Base-by-base conservation (phyloP, 768 basidiomycete genomes). In the Lactarius indigo region DNA sequence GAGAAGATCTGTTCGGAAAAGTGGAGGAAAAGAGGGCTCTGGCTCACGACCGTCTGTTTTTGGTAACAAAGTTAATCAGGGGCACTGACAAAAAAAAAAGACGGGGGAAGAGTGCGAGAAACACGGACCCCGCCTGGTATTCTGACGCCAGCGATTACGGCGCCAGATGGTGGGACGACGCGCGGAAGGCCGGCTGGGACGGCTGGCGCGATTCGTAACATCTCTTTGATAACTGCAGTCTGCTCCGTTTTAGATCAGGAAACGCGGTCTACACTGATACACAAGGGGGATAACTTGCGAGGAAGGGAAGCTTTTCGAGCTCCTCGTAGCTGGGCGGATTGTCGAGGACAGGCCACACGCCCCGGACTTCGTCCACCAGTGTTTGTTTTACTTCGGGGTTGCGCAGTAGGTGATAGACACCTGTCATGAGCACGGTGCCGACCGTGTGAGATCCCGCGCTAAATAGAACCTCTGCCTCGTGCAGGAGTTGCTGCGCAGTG, bases 111-210 rank as follows among this genome's bases (percentile, higher is more conserved):
- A 17, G 28, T 23, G 20, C 2, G 10, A 23, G 57, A 44, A 64
- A 64, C 30, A 64, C 66, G 15, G 20, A 68, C 66, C 52, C 66
- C 66, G 23, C 41, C 63, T 8, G 66, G 66, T n/a, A 68, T 65
- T 9, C 9, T 26, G 6, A 64, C 58, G 15, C 58, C 66, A 4
- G 58, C 64, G 28, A 68, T 65, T 0, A 60, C 33, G 12, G 66
- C 63, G 31, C 66, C 66, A 31, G 63, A 41, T 37, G 66, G 41
- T 2, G 66, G 66, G 1, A 68, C 63, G 0, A 65, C 42, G 6
- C 66, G 66, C 39, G 66, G 66, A 10, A 68, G 66, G 4, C 64
- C 65, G 8, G 58, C 50, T 1, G 66, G 66, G 30, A 31, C 26
- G 5, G 63, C 6, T 5, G 23, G 20, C 5, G 66, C 31, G 8